Percentiles rank a stretch among this genome's conserved stretches.
phyloP scores from a whole-genome alignment of 1,284 basidiomycete genomes.

The Inonotus hispidus region DNA sequence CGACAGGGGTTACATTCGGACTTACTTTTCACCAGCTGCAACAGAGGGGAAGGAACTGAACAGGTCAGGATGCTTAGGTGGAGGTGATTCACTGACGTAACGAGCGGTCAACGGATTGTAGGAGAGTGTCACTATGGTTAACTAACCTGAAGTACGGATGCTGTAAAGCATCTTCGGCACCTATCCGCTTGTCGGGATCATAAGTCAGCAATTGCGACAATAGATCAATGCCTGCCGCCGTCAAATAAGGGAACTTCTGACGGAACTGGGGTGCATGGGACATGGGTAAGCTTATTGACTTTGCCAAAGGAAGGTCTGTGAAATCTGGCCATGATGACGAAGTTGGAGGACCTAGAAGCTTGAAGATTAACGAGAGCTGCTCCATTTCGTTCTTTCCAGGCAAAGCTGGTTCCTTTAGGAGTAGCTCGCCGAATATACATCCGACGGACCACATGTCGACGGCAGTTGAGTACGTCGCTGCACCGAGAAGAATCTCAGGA shows the following conservation, averaged over 20 bases:
- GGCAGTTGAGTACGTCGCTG: constrained; percentile 89
- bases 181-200: constrained; percentile 81
- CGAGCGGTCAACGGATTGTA: background rate
- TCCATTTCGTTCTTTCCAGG: constrained; percentile 96
- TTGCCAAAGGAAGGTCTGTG: constrained; percentile 70
- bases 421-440: constrained; percentile 96
- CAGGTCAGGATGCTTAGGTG: constrained; percentile 95
- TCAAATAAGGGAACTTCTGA: constrained; percentile 77
- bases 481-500: constrained; percentile 93
- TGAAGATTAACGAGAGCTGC: constrained; percentile 90
- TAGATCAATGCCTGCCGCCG: constrained; percentile 81
- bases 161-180: constrained; percentile 81
- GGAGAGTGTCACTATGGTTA: background rate
- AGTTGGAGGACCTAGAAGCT: constrained; percentile 86
- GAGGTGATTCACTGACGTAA: constrained; percentile 73
- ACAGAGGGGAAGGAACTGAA: constrained; percentile 95
- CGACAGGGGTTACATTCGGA: background rate
- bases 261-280: constrained; percentile 70
- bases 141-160: constrained; percentile 91
- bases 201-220: constrained; percentile 82
- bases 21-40: constrained; percentile 93
- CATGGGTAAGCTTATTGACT: constrained; percentile 72
- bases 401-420: constrained; percentile 90
- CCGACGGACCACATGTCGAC: constrained; percentile 99
- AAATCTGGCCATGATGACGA: constrained; percentile 85